Base-by-base conservation (phyloP, 305 asterid genomes). In the Ajuga reptans region DNA sequence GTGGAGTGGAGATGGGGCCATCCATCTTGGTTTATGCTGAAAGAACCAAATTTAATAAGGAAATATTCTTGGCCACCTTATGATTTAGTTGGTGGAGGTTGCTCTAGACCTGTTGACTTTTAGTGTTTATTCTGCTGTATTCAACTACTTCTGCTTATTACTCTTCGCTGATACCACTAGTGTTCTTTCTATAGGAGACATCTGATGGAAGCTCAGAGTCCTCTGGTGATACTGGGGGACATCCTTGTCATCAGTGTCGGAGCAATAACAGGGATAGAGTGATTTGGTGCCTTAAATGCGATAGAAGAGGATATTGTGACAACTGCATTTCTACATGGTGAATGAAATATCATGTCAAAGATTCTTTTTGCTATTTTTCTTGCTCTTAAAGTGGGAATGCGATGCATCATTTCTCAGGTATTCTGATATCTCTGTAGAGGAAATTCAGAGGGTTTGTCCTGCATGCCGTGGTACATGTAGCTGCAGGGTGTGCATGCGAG, bases 401-500 rank as follows among this genome's bases (percentile, higher is more conserved):
- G 72, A 64, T 59, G 58, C 69, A 71, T 75, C 63, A 58, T 84
- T 67, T 82, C 49, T 80, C 84, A 93, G 97, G 95, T 93, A 91
- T 76, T 74, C 96, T 31, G 87, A 85, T 81, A 82, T 85, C 73
- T 78, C 91, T n/a, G 62, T 73, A 58, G 85, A 86, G 80, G 97
- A 93, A 73, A 85, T 93, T 55, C 89, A 81, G 79, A 87, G 83
- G 77, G 82, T 72, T 76, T 93, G 99, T 81, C 99, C 99, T 56
- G 97, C 96, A 37, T 93, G 99, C 75, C 97, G 95, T 29, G 95
- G 97, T 74, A 85, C 81, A 67, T 93, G 99, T 83, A 85, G 86
- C 81, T 93, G 99, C 85, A 84, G 87, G 76, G 82, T 86, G 71
- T 93, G 99, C 75, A 81, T 86, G 82, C 89, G 96, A 50, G 97